Percentiles rank a stretch among this genome's conserved stretches.
These are phyloP conservation scores for Fusarium brevicatenulatum DNA, from an alignment of 2,329 filamentous ascomycete genomes.

Conservation along the genomic window DNA sequence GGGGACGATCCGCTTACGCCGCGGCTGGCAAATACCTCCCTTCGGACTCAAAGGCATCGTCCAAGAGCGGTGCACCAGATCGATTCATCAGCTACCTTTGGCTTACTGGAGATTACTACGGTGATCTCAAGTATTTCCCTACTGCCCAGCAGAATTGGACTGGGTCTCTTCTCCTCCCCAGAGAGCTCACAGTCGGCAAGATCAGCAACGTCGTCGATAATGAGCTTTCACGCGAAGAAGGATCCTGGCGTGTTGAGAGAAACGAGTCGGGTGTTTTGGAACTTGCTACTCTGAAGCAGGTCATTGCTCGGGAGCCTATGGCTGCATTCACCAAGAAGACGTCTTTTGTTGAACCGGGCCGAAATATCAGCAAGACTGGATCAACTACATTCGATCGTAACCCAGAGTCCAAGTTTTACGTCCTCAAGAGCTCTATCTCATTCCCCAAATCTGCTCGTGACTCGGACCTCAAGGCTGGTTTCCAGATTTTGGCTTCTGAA, in stretches of 20 bases:
- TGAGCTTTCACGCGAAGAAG: conserved; percentile 50
- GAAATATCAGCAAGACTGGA: conserved; percentile 32
- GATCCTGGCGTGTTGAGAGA: conserved; percentile 51
- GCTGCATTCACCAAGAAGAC: conserved; percentile 45
- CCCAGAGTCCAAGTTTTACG: conserved; percentile 51
- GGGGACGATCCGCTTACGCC: conserved; percentile 55
- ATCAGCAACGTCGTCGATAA: conserved; percentile 55
- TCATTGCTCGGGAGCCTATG: conserved; percentile 51
- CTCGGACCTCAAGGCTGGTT: conserved; percentile 52
- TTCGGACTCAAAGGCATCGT: conserved; percentile 50
- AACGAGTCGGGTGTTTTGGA: conserved; percentile 49
- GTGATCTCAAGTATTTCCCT: conserved; percentile 49
- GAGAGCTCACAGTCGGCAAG: conserved; percentile 54
- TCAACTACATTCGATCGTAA: conserved; percentile 15
- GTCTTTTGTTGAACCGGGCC: conserved; percentile 39
- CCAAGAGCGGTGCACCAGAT: conserved; percentile 52
- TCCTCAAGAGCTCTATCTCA: conserved; percentile 50
- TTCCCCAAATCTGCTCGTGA: conserved; percentile 50
- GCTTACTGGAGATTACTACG: conserved; percentile 56
- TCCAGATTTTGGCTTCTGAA: conserved; percentile 53
- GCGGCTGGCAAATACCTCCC: conserved; percentile 55
- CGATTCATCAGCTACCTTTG: conserved; percentile 55
- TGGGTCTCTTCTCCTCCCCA: conserved; percentile 54
- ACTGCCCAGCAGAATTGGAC: conserved; percentile 57
- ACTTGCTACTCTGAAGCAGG: conserved; percentile 51